A percentile compares a stretch with the other conserved stretches of the same genome.
Evolutionary conservation across 768 basidiomycete genomes (phyloP).

Genomic region (Chalciporus piperatus): DNA sequence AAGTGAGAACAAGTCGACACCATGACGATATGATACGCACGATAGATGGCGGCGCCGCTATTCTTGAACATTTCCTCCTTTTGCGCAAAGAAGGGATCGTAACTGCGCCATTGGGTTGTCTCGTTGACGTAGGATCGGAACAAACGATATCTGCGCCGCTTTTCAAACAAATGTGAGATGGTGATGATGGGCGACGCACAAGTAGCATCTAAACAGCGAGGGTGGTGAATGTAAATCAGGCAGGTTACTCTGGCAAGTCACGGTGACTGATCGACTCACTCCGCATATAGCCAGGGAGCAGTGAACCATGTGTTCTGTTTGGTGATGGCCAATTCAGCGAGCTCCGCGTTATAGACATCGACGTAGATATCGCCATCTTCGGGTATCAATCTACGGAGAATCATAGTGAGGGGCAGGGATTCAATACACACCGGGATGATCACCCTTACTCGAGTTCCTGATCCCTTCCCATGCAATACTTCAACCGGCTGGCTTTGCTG

Average conservation of each 20-base stretch:
- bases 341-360: conserved; percentile 73
- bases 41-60: conserved; percentile 71
- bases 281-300: conserved; percentile 94
- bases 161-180: neutral
- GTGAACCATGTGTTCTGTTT: conserved; percentile 80
- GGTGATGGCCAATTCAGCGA: conserved; percentile 47
- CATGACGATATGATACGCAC: conserved; percentile 42
- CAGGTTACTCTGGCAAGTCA: neutral
- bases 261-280: conserved; percentile 51
- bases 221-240: neutral
- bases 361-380: conserved; percentile 72
- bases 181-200: conserved; percentile 42
- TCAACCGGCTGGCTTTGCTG: conserved; percentile 67
- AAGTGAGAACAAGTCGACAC: neutral
- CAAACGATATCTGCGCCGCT: conserved; percentile 67
- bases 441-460: conserved; percentile 57
- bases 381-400: conserved; percentile 55
- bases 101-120: conserved; percentile 66
- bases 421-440: neutral
- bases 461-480: conserved; percentile 87
- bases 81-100: conserved; percentile 80
- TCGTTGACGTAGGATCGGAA: conserved; percentile 69
- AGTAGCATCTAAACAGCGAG: conserved; percentile 54
- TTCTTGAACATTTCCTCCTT: conserved; percentile 82
- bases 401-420: neutral